Base-by-base conservation (phyloP, 345 rosid genomes). In the Gossypium turneri region DNA sequence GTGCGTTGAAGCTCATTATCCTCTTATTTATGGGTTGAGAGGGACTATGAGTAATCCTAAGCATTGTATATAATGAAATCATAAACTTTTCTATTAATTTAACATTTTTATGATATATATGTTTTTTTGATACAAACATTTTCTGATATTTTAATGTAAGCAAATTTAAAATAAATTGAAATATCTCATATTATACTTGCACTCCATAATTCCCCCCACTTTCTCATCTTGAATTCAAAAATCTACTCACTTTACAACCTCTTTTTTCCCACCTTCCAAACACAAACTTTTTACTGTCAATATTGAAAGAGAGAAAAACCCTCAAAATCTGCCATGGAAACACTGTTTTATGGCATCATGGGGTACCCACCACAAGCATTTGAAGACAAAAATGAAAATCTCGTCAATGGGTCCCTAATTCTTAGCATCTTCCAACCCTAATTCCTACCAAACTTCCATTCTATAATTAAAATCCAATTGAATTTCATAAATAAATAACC, bases 181-280 rank as follows among this genome's bases (percentile, higher is more conserved):
- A 34, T 34, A 34, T 34, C 41, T 34, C 7, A 34, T 34, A 4
- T 34, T 25, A 12, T 47, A 67, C 19, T 20, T 20, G 34, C 34
- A 6, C 73, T 51, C 73, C 60, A 51, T 51, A 51, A 51, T 69
- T 69, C 59, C 73, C 45, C 73, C 73, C 60, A 51, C 45, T 69
- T 51, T 69, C 45, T 4, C 73, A 51, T 27, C 24, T 69, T 29
- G 60, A 69, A 69, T 69, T 51, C 60, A 51, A 68, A 34, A 69
- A 51, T 69, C 73, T 11, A 24, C 12, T 53, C 63, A 58, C 63
- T 69, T 69, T 52, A 27, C 25, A 69, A 27, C 45, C 7, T 34
- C 1, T 27, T 58, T 58, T 68, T 69, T 27, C 47, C 60, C 59
- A 51, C 73, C 44, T 69, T 25, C 73, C 44, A 27, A 69, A 69